Evolutionary conservation across 768 basidiomycete genomes (phyloP).

Genomic region (Coprinopsis marcescibilis): DNA sequence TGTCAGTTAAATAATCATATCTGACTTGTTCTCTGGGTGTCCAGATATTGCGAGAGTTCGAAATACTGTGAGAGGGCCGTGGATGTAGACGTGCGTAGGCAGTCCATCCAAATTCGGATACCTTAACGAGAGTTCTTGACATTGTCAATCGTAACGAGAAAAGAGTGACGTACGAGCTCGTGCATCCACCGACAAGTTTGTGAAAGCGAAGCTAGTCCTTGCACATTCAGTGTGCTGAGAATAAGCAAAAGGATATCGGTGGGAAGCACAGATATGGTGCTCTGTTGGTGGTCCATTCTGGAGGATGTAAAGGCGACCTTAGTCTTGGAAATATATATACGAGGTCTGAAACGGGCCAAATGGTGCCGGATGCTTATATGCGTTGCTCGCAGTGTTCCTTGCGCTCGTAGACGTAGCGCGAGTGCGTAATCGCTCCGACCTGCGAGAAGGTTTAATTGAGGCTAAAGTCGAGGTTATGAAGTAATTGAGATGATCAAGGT

Average conservation of each 20-base stretch:
- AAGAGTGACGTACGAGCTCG: constrained; percentile 35
- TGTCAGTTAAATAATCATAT: constrained; percentile 49
- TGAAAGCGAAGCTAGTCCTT: constrained; percentile 38
- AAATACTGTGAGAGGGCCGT: constrained; percentile 49
- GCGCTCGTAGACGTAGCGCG: too few species aligned
- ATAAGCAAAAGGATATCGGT: constrained; percentile 52
- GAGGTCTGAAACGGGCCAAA: too few species aligned
- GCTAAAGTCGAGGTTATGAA: too few species aligned
- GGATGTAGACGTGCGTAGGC: constrained; percentile 44
- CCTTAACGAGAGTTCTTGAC: constrained; percentile 31
- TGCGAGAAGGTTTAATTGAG: too few species aligned
- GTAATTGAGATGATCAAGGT: too few species aligned
- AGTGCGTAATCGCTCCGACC: too few species aligned
- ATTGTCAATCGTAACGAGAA: constrained; percentile 2
- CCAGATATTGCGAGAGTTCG: constrained; percentile 40
- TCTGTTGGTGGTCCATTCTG: background rate
- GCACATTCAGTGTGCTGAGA: constrained; percentile 36
- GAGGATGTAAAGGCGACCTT: background rate
- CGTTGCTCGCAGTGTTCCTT: too few species aligned
- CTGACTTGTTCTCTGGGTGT: constrained; percentile 35
- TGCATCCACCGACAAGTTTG: constrained; percentile 33
- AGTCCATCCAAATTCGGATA: constrained; percentile 58
- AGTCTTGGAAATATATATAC: background rate
- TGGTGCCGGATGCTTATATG: too few species aligned
- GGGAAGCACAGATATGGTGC: constrained; percentile 33